These are phyloP conservation scores for Coffea eugenioides DNA, from an alignment of 257 asterid species.

Conservation along the genomic window DNA sequence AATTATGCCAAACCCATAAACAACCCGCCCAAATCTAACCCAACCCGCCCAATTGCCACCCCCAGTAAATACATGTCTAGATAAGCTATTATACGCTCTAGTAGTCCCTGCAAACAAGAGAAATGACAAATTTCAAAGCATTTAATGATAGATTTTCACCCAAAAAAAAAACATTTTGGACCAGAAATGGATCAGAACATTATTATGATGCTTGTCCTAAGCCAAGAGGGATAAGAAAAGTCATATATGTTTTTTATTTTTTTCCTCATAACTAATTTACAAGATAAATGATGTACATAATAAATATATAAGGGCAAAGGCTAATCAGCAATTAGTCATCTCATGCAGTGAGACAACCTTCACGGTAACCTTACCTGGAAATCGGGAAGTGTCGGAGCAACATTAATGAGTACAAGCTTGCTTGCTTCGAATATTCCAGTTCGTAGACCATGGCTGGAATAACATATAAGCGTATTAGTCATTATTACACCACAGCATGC, in stretches of 20 bases:
- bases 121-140: not conserved
- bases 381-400: slow-evolving; percentile 94
- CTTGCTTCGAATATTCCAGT: slow-evolving; percentile 96
- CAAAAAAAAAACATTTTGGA: not conserved
- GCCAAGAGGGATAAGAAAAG: not conserved
- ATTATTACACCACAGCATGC: not conserved
- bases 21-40: no score
- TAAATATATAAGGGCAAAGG: not conserved
- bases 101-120: not conserved
- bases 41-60: no score
- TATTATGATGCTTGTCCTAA: not conserved
- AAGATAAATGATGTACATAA: not conserved
- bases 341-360: not conserved
- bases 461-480: slow-evolving; percentile 15
- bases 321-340: not conserved
- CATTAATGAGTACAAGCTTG: slow-evolving; percentile 78
- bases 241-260: not conserved
- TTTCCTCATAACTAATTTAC: not conserved
- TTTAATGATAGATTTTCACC: not conserved
- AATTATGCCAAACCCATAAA: no score
- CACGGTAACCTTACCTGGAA: slow-evolving; percentile 59
- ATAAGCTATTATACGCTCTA: not conserved
- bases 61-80: not conserved
- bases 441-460: slow-evolving; percentile 87
- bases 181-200: not conserved